A percentile compares a stretch with the other conserved stretches of the same genome.
phyloP scores from a whole-genome alignment of 169 alveolate species.

The Plasmodium berghei region DNA sequence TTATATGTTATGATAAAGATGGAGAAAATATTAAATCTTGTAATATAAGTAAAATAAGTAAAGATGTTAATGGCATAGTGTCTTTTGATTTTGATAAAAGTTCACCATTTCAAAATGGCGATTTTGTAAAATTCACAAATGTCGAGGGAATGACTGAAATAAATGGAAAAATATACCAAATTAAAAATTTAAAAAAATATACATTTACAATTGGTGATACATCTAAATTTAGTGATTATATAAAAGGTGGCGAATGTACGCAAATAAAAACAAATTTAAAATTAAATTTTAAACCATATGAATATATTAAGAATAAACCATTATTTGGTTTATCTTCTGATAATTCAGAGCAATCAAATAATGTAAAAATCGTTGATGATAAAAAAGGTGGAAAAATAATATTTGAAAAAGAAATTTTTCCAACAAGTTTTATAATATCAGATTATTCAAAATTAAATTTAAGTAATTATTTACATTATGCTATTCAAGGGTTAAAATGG shows the following conservation, averaged over 20 bases:
- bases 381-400: background rate
- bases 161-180: conserved; percentile 92
- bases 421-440: conserved; percentile 16
- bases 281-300: conserved; percentile 52
- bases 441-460: conserved; percentile 52
- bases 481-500: conserved; percentile 52
- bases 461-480: conserved; percentile 40
- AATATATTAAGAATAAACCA: conserved; percentile 18
- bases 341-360: background rate
- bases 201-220: conserved; percentile 94
- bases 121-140: conserved; percentile 94
- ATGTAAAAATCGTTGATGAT: background rate
- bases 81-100: conserved; percentile 54
- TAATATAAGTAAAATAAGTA: conserved; percentile 87
- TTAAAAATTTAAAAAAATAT: conserved; percentile 90
- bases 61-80: conserved; percentile 65
- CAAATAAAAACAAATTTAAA: conserved; percentile 40
- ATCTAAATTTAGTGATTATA: conserved; percentile 81
- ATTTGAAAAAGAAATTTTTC: conserved; percentile 7
- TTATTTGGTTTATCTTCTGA: background rate
- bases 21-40: conserved; percentile 92
- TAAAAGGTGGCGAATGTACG: conserved; percentile 46
- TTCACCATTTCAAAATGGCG: conserved; percentile 94
- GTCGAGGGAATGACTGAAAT: conserved; percentile 97
- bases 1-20: conserved; percentile 88